Base-by-base conservation (phyloP, 2,329 filamentous ascomycete species). In the Dactylellina parvicollis region DNA sequence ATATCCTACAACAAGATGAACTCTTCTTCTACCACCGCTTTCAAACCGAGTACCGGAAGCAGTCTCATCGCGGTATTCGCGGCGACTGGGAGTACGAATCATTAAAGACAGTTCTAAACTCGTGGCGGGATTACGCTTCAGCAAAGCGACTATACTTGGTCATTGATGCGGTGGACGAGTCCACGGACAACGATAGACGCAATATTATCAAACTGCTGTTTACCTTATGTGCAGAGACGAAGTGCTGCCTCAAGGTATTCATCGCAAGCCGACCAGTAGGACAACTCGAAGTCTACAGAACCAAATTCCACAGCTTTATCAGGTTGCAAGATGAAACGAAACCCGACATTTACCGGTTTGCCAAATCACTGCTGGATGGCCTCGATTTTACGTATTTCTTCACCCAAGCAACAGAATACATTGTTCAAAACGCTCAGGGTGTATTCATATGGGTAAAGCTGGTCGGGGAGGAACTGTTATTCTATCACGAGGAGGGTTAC, bases 111-210 rank as follows among this genome's bases (percentile, higher is more conserved):
- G 7, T 54, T 16, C 32, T 75, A 8, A 1, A 22, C 30, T 34
- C 22, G 8, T 52, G 74, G 7, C 9, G 7, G 2, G 5, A n/a
- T 16, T 8, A 34, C 22, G 7, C 38, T 8, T 20, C 38, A 24
- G 3, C 18, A 24, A 8, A 16, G 4, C 4, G 7, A 9, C 9
- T 71, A 24, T 75, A 75, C 20, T 20, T 75, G 16, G 10, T 75
- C 14, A 36, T 75, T 2, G 74, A 75, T 34, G 70, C 62, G 30
- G 47, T 75, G 50, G 74, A 75, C 32, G 74, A 75, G 42, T 75
- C 74, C n/a, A 34, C 59, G 9, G 46, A 74, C 1, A 32, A 44
- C 2, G 28, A 44, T n/a, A 44, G 66, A 12, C 34, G 5, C 0
- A 52, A 75, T 18, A 60, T 64, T 18, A 56, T 75, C 7, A 40